phyloP scores from a whole-genome alignment of 164 flowering plant genomes.

The Nymphaea colorata region DNA sequence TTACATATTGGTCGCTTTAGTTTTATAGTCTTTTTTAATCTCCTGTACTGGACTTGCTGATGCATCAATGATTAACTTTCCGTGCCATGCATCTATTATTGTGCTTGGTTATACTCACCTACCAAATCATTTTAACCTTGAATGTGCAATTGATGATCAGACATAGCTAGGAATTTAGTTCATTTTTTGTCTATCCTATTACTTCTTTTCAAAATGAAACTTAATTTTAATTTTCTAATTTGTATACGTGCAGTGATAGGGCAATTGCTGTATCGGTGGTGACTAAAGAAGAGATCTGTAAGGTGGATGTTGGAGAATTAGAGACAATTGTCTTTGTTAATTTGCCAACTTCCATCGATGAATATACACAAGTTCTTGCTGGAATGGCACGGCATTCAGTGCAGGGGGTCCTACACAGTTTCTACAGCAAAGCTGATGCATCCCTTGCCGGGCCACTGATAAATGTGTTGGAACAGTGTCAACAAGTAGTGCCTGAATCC shows the following conservation, averaged over 20 bases:
- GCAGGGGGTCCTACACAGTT: conserved; percentile 22
- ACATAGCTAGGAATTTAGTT: background rate
- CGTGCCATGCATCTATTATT: no score
- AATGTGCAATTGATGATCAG: background rate
- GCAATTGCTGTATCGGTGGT: conserved; percentile 14
- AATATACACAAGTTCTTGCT: conserved; percentile 25
- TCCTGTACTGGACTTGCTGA: no score
- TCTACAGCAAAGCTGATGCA: conserved; percentile 17
- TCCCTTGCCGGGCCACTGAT: conserved; percentile 23
- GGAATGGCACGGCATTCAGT: conserved; percentile 31
- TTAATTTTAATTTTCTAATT: background rate
- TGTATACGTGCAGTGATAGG: conserved; percentile 9
- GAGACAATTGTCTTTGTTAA: conserved; percentile 20
- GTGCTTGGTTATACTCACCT: no score
- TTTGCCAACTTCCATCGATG: conserved; percentile 14
- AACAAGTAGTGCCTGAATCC: conserved; percentile 26
- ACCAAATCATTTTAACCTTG: no score
- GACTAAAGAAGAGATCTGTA: conserved; percentile 11
- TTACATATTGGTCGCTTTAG: no score
- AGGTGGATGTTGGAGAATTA: conserved; percentile 16
- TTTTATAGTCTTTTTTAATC: no score
- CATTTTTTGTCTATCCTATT: background rate
- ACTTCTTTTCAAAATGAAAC: background rate
- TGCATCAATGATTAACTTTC: no score
- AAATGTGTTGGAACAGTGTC: conserved; percentile 30